Evolutionary conservation across 140 eudicot species (phyloP), one percentile per base, ranked within the genome.

Genomic region (Stevia rebaudiana): DNA sequence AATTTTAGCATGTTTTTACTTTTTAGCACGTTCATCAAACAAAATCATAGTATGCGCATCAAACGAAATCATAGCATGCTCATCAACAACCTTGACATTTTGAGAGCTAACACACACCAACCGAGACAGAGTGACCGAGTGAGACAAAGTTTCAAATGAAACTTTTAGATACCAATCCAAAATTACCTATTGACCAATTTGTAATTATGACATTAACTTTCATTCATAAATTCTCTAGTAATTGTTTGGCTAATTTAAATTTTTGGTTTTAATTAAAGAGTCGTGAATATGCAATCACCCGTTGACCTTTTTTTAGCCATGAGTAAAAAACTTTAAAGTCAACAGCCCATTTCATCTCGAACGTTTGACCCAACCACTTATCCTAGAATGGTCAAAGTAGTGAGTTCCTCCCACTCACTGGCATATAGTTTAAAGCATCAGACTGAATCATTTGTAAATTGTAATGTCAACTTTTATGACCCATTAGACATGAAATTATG

Each of bases 361-460:
- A 60, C 36, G 30, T 39, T 47, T 18, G 65, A 60, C 65, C 50
- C 36, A 5, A 17, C 44, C 19, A 31, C 44, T 63, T 8, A 25
- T 64, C 58, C 41, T 28, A 33, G 31, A 46, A 24, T 0, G 18
- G 17, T 63, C 41, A 44, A 22, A 43, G 42, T 42, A 63, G 16
- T 63, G 52, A 15, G 54, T 28, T 4, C 33, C 33, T 28, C 33
- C 33, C 33, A 30, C 24, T 25, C 23, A 25, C 28, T 17, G 42
- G 28, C 44, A 46, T 47, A 47, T 17, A 5, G 16, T 17, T 33
- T 4, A 13, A 46, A 47, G 59, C 33, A 65, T 21, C 36, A 31
- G 35, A 4, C 70, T 47, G 58, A 47, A 65, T 65, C 22, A 65
- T 65, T 49, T 33, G 36, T 12, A 21, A n/a, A n/a, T n/a, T n/a